These are phyloP conservation scores for Thraustotheca clavata DNA, from an alignment of 352 stramenopile genomes.

Conservation along the genomic window DNA sequence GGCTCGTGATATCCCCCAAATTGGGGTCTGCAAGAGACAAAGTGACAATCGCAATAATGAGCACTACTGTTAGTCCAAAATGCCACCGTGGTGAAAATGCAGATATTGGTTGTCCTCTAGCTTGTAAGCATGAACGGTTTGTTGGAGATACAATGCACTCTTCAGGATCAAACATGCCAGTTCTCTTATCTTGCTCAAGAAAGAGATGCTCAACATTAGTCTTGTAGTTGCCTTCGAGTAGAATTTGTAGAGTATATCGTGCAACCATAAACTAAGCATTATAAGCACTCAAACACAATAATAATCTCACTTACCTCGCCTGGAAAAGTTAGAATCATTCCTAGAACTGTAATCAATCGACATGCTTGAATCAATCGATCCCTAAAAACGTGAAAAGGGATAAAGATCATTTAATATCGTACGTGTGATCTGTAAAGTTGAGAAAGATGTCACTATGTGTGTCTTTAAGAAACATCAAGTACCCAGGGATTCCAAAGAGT, in stretches of 20 bases:
- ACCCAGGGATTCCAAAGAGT: constrained; percentile 38
- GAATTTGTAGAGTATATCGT: constrained; percentile 35
- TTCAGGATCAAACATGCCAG: constrained; percentile 2
- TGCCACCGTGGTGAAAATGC: constrained; percentile 11
- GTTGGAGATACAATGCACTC: constrained; percentile 11
- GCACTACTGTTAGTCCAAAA: constrained; percentile 23
- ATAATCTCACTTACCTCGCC: constrained; percentile 47
- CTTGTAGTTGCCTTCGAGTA: constrained; percentile 20
- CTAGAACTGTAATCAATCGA: constrained; percentile 35
- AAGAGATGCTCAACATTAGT: constrained; percentile 35
- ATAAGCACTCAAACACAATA: neutral
- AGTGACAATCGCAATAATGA: constrained; percentile 32
- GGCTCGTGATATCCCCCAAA: constrained; percentile 28
- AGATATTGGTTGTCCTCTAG: constrained; percentile 23
- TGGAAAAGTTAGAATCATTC: constrained; percentile 32
- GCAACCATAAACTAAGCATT: constrained; percentile 37
- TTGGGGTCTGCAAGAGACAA: constrained; percentile 31
- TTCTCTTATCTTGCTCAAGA: constrained; percentile 23
- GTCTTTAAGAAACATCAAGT: constrained; percentile 37
- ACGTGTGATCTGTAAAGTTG: constrained; percentile 36
- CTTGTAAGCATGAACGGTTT: constrained; percentile 6
- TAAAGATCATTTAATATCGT: neutral
- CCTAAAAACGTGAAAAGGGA: neutral
- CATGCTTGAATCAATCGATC: constrained; percentile 30
- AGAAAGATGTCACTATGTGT: constrained; percentile 38